These are phyloP conservation scores for Wallacemonas sp. DNA, from an alignment of 208 protist species.

Conservation along the genomic window DNA sequence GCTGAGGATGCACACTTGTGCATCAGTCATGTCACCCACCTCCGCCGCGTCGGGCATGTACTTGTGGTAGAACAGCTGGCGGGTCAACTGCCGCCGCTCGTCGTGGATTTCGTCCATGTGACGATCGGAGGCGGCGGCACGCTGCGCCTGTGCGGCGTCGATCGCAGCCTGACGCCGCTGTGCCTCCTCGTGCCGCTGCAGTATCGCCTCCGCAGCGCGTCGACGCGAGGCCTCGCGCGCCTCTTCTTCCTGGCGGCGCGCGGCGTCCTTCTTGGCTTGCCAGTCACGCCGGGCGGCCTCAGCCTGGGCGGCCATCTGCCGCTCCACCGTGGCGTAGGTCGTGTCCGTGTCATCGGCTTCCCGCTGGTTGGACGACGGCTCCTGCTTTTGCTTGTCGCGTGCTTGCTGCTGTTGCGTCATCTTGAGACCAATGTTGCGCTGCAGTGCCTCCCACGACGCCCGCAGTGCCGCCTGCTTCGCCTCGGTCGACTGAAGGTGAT, in stretches of 20 bases:
- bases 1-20: constrained; percentile 55
- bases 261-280: constrained; percentile 10
- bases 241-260: constrained; percentile 15
- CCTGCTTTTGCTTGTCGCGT: not conserved
- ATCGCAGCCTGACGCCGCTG: not conserved
- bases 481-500: constrained; percentile 7
- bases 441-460: not conserved
- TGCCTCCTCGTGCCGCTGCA: constrained; percentile 19
- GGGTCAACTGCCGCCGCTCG: constrained; percentile 47
- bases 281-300: constrained; percentile 1
- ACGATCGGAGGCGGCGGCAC: not conserved
- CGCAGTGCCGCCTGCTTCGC: constrained; percentile 11
- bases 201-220: constrained; percentile 10
- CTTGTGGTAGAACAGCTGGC: constrained; percentile 34
- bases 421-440: constrained; percentile 9
- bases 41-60: constrained; percentile 68
- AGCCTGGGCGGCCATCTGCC: constrained; percentile 22
- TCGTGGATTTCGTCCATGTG: constrained; percentile 39
- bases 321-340: constrained; percentile 6
- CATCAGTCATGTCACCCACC: constrained; percentile 70
- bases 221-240: constrained; percentile 8
- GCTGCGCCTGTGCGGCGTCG: not conserved
- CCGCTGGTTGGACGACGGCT: too few relatives aligned
- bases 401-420: not conserved
- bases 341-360: not conserved